A percentile compares a stretch with the other conserved stretches of the same genome.
Conservation (phyloP, 1,284 basidiomycete species). For the Athelia psychrophila region DNA sequence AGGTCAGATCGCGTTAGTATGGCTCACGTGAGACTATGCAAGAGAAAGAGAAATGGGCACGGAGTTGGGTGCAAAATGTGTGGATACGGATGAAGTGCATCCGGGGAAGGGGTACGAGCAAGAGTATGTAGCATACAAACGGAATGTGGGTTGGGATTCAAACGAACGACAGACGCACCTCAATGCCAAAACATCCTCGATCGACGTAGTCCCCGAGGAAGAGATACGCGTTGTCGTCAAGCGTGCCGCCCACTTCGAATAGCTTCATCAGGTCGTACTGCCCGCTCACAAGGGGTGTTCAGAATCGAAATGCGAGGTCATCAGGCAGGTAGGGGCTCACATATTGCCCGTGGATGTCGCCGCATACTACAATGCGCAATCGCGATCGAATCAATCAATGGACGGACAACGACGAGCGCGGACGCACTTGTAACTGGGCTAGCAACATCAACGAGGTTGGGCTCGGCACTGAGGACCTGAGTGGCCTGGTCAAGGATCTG, state of each 20-base stretch:
- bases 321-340: constrained; percentile 46
- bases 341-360: constrained; percentile 99
- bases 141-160: background rate
- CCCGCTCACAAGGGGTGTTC: constrained; percentile 6
- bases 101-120: too few relatives aligned
- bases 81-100: too few relatives aligned
- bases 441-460: constrained; percentile 84
- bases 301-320: constrained; percentile 10
- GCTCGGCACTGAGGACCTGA: constrained; percentile 74
- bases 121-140: too few relatives aligned
- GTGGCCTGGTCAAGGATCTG: constrained; percentile 84
- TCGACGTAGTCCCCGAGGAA: constrained; percentile 99
- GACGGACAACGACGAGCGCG: constrained; percentile 5
- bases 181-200: constrained; percentile 93
- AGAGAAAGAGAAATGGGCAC: too few relatives aligned
- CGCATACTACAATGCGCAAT: constrained; percentile 64
- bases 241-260: constrained; percentile 93
- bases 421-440: constrained; percentile 91
- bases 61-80: too few relatives aligned
- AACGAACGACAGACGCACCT: constrained; percentile 53
- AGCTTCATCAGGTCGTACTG: constrained; percentile 98
- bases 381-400: constrained; percentile 3
- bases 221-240: constrained; percentile 84
- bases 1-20: background rate
- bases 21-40: too few relatives aligned